These are phyloP conservation scores for Diaporthe eres DNA, from an alignment of 2,329 filamentous ascomycete genomes.

Conservation along the genomic window DNA sequence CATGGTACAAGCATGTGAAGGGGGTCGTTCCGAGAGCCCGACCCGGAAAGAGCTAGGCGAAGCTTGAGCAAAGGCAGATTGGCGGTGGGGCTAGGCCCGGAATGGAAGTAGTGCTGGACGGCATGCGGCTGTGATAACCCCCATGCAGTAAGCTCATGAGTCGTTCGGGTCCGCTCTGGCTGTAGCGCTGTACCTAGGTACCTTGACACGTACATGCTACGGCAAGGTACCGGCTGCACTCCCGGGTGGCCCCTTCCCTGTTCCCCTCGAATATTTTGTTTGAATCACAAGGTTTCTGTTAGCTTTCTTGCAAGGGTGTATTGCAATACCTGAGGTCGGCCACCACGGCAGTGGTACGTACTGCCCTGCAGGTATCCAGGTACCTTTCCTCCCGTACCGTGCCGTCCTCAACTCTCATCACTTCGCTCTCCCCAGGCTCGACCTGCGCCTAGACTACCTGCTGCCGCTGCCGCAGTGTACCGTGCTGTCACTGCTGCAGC, in stretches of 20 bases:
- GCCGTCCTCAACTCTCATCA: neutral
- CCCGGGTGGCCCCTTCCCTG: slow-evolving; percentile 17
- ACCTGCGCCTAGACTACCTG: neutral
- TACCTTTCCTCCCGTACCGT: neutral
- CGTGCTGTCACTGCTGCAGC: neutral
- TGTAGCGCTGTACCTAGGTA: neutral
- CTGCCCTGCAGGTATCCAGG: neutral
- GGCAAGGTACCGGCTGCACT: slow-evolving; percentile 26
- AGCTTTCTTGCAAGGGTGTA: slow-evolving; percentile 33
- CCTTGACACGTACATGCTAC: neutral
- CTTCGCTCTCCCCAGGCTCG: neutral
- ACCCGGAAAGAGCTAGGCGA: slow-evolving; percentile 30
- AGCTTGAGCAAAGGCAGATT: slow-evolving; percentile 31
- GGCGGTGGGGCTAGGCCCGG: slow-evolving; percentile 19
- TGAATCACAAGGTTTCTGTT: slow-evolving; percentile 36
- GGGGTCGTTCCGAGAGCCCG: slow-evolving; percentile 30
- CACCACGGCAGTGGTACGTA: slow-evolving; percentile 1
- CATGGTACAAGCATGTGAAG: slow-evolving; percentile 32
- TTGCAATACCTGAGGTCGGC: slow-evolving; percentile 19
- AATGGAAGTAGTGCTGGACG: slow-evolving; percentile 20
- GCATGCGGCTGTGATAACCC: slow-evolving; percentile 1
- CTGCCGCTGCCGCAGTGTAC: neutral
- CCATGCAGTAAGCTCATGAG: slow-evolving; percentile 29
- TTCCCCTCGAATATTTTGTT: slow-evolving; percentile 33
- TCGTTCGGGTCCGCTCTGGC: slow-evolving; percentile 22